Evolutionary conservation across 2,329 filamentous ascomycete genomes (phyloP).

Genomic region (Dactylonectria macrodidyma): DNA sequence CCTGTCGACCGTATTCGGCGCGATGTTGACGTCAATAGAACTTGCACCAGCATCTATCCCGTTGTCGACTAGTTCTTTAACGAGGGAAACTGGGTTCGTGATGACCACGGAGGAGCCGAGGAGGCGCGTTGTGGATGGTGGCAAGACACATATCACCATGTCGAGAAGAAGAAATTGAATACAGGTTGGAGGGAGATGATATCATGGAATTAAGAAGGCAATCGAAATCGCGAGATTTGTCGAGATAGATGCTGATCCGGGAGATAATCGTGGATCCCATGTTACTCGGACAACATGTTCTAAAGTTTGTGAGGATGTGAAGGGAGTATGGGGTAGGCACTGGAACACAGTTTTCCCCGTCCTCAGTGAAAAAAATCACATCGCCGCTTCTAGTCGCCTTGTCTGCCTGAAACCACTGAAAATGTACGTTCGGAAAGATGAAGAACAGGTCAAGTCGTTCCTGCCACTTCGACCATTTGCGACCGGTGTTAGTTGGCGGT

Average conservation of each 20-base stretch:
- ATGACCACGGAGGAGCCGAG: conserved; percentile 75
- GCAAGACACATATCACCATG: conserved; percentile 67
- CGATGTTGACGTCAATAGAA: conserved; percentile 74
- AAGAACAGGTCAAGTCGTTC: background rate
- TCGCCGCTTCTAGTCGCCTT: background rate
- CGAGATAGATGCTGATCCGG: background rate
- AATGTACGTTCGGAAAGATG: background rate
- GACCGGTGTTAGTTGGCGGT: conserved; percentile 12
- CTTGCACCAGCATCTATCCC: conserved; percentile 80
- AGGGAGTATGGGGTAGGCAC: background rate
- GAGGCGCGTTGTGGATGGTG: conserved; percentile 65
- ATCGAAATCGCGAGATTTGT: background rate
- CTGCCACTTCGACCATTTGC: conserved; percentile 2
- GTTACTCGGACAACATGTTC: background rate
- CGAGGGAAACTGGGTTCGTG: conserved; percentile 70
- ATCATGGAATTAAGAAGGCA: background rate
- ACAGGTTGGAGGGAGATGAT: background rate
- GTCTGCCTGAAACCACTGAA: background rate
- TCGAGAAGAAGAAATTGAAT: conserved; percentile 17
- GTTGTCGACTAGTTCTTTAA: conserved; percentile 87
- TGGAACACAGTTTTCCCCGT: too few species aligned
- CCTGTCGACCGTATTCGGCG: conserved; percentile 76
- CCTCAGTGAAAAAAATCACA: too few species aligned
- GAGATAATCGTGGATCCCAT: background rate
- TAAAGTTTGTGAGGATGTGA: background rate